Evolutionary conservation across 768 basidiomycete species (phyloP).

Genomic region (Leccinum boreale): DNA sequence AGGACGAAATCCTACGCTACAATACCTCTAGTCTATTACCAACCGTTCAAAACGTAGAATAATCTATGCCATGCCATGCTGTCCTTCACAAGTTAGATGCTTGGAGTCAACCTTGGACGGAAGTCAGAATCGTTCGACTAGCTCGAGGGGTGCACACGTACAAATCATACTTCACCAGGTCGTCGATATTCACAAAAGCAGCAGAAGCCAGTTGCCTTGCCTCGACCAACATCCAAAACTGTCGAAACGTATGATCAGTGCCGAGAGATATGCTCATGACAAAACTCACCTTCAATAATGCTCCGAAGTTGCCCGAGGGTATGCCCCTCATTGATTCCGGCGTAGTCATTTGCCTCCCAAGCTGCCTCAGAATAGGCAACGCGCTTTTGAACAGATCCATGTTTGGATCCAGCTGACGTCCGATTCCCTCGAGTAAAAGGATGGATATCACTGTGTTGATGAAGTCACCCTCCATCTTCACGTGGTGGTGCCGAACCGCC

Average conservation of each 20-base stretch:
- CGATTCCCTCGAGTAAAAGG: slow-evolving; percentile 91
- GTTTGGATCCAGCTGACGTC: slow-evolving; percentile 85
- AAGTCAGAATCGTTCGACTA: slow-evolving; percentile 12
- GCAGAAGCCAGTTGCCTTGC: slow-evolving; percentile 82
- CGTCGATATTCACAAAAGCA: slow-evolving; percentile 78
- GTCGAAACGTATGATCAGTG: slow-evolving; percentile 2
- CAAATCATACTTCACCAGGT: slow-evolving; percentile 85
- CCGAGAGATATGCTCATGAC: background rate
- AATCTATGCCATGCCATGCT: slow-evolving; percentile 11
- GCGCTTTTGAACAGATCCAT: slow-evolving; percentile 96
- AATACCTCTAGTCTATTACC: slow-evolving; percentile 9
- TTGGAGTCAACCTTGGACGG: slow-evolving; percentile 46
- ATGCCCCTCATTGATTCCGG: slow-evolving; percentile 59
- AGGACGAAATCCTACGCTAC: slow-evolving; percentile 17
- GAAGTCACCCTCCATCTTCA: slow-evolving; percentile 98
- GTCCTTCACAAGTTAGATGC: slow-evolving; percentile 32
- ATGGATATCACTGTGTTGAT: slow-evolving; percentile 97
- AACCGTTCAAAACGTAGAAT: background rate
- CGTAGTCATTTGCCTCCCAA: slow-evolving; percentile 88
- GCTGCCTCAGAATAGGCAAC: slow-evolving; percentile 85
- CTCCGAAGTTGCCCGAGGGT: slow-evolving; percentile 71
- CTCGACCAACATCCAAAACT: slow-evolving; percentile 95
- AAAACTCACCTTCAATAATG: slow-evolving; percentile 77
- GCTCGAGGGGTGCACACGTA: slow-evolving; percentile 38
- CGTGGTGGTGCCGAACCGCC: slow-evolving; percentile 87